Evolutionary conservation across 2,329 filamentous ascomycete species (phyloP).

Genomic region (Knoxdaviesia proteae): DNA sequence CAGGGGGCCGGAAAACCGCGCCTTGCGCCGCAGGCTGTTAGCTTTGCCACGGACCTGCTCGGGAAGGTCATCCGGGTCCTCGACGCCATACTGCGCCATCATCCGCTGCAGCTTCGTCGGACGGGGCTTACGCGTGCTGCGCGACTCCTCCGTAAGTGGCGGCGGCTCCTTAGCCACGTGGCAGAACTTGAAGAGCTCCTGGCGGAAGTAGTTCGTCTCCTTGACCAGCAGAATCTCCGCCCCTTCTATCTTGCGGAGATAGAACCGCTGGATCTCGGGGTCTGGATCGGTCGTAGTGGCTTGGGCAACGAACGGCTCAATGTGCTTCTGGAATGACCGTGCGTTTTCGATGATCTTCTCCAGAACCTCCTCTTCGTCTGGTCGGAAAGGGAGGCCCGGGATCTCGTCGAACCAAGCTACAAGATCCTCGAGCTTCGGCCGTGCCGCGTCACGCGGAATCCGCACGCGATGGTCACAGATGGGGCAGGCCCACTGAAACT

Average conservation of each 20-base stretch:
- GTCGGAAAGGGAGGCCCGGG: conserved; percentile 65
- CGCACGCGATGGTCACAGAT: conserved; percentile 96
- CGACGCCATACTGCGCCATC: conserved; percentile 70
- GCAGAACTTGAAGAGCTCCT: conserved; percentile 86
- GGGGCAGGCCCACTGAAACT: conserved; percentile 65
- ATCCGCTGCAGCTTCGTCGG: conserved; percentile 95
- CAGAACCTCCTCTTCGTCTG: conserved; percentile 78
- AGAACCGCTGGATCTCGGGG: conserved; percentile 50
- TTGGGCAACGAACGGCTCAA: conserved; percentile 67
- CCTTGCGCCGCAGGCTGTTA: conserved; percentile 52
- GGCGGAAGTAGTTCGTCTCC: conserved; percentile 95
- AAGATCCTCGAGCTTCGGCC: conserved; percentile 85
- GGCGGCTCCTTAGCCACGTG: conserved; percentile 74
- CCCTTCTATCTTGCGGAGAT: conserved; percentile 89
- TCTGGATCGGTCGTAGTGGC: conserved; percentile 37
- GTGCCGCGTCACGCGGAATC: conserved; percentile 86
- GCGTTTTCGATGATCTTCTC: conserved; percentile 75
- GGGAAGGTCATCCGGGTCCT: conserved; percentile 77
- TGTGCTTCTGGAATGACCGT: conserved; percentile 62
- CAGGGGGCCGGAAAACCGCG: conserved; percentile 28
- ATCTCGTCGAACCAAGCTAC: conserved; percentile 72
- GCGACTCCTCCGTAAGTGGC: conserved; percentile 66
- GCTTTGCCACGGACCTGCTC: conserved; percentile 64
- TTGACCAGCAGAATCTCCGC: conserved; percentile 78
- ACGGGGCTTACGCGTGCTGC: conserved; percentile 84